These are phyloP conservation scores for Adansonia madagascariensis DNA, from an alignment of 441 rosid species.

Conservation along the genomic window DNA sequence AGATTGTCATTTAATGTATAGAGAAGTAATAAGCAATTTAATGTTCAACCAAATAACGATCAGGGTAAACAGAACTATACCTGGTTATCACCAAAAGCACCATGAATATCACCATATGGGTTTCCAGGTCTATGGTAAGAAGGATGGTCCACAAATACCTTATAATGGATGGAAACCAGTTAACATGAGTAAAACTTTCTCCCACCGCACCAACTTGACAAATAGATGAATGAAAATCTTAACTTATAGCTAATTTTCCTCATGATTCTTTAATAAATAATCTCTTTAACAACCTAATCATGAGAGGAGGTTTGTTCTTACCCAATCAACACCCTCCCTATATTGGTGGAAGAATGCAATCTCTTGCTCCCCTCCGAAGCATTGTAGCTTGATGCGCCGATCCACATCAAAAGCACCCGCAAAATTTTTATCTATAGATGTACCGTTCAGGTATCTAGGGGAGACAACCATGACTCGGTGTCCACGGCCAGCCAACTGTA, in stretches of 20 bases:
- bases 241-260: not conserved
- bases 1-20: slow-evolving; percentile 38
- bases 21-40: slow-evolving; percentile 2
- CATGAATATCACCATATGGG: slow-evolving; percentile 82
- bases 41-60: slow-evolving; percentile 17
- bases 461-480: slow-evolving; percentile 96
- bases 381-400: slow-evolving; percentile 48
- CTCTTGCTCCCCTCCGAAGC: slow-evolving; percentile 83
- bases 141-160: slow-evolving; percentile 91
- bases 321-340: slow-evolving; percentile 95
- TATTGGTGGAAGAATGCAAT: slow-evolving; percentile 84
- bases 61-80: slow-evolving; percentile 33
- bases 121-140: slow-evolving; percentile 91
- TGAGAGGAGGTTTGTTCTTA: slow-evolving; percentile 33
- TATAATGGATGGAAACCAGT: slow-evolving; percentile 16
- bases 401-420: slow-evolving; percentile 55
- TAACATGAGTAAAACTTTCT: not conserved
- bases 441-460: slow-evolving; percentile 75
- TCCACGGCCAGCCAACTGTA: slow-evolving; percentile 79
- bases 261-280: not conserved
- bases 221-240: not conserved
- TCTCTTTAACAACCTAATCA: not conserved
- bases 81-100: slow-evolving; percentile 96
- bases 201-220: not conserved
- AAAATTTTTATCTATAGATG: slow-evolving; percentile 51